Evolutionary conservation across 2,329 filamentous ascomycete genomes (phyloP).

Genomic region (Calonectria pseudoturangicola): DNA sequence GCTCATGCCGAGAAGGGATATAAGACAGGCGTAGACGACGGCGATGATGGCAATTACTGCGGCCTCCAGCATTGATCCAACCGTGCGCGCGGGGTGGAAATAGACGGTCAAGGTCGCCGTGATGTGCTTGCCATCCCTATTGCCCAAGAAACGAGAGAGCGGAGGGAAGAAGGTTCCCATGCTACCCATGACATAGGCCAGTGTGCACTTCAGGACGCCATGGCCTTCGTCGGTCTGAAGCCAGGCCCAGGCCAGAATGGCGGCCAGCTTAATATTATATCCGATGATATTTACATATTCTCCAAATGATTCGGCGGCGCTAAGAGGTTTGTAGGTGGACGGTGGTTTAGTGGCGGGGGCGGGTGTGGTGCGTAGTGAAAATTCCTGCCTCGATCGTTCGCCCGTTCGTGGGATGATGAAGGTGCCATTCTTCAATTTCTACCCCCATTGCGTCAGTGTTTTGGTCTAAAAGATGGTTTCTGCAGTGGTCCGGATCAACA

Average conservation of each 20-base stretch:
- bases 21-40: conserved; percentile 80
- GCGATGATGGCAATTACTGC: conserved; percentile 84
- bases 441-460: conserved; percentile 43
- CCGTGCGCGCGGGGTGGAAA: conserved; percentile 91
- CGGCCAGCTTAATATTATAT: conserved; percentile 62
- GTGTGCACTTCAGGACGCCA: conserved; percentile 90
- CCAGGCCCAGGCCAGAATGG: conserved; percentile 72
- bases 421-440: conserved; percentile 88
- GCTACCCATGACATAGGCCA: conserved; percentile 91
- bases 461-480: background rate
- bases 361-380: conserved; percentile 80
- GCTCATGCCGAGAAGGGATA: conserved; percentile 92
- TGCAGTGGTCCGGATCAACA: background rate
- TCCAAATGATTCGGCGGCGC: conserved; percentile 56
- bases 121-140: conserved; percentile 93
- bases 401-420: conserved; percentile 92
- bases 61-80: conserved; percentile 93
- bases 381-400: conserved; percentile 86
- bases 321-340: conserved; percentile 46
- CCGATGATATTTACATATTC: conserved; percentile 60
- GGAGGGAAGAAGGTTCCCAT: conserved; percentile 88
- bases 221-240: conserved; percentile 83
- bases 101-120: conserved; percentile 96
- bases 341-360: conserved; percentile 44
- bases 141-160: conserved; percentile 83